Base-by-base conservation (phyloP, 331 rosid genomes). In the Rosa hybrid region DNA sequence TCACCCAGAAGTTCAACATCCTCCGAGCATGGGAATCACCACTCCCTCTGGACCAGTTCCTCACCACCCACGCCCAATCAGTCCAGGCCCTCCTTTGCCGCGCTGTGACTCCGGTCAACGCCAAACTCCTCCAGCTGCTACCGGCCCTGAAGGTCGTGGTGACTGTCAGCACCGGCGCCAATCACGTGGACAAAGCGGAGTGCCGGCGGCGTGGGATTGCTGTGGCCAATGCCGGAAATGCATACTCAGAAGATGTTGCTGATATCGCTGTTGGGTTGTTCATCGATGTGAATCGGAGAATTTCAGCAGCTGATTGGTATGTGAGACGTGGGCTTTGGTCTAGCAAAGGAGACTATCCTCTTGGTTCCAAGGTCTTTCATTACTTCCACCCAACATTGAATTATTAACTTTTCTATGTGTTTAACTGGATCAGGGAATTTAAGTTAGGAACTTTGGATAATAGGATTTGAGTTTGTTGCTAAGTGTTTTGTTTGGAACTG, bases 261-360 rank as follows among this genome's bases (percentile, higher is more conserved):
- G 90, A 87, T 42, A 1, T 82, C 51, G 88, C 87, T 0, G 82
- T 87, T 5, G 90, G 85, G 4, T 81, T 85, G 72, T 51, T 84
- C 49, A 78, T 87, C 38, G 87, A 87, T 12, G 83, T 85, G 46
- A 39, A 54, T 4, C 71, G 85, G 16, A 85, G 65, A 34, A 17
- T 87, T 25, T 80, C 85, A 2, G 84, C 80, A 11, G 82, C 78
- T 12, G 90, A 87, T 69, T 77, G 81, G 44, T 87, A 70, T 45
- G 81, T 87, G 20, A 87, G 78, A 44, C 44, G 53, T 23, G 57
- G 80, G 12, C 60, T 67, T 68, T 63, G 79, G 80, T 4, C 54
- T 67, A 48, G 18, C 10, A 18, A 44, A 57, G 67, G 81, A 51
- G 62, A 84, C 21, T 81, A 75, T 42, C 82, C 77, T 80, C 83